Evolutionary conservation across 2,329 filamentous ascomycete genomes (phyloP), one percentile per base, ranked within the genome.

Genomic region (Acarospora socialis): DNA sequence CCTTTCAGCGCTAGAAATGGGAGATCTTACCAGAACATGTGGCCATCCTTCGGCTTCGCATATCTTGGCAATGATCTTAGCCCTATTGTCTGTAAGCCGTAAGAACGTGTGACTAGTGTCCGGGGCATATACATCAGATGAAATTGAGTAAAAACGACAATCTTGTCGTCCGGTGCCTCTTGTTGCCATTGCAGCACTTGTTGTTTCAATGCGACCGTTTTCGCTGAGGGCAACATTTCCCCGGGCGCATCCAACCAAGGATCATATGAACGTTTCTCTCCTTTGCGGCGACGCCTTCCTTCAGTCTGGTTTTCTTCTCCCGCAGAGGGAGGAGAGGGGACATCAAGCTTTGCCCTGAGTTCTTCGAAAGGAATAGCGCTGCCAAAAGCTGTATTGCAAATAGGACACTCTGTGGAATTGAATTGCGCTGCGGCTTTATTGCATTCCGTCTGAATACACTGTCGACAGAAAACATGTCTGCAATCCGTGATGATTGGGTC

Each of bases 101-200:
- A 8, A 18, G 9, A 2, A 13, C 6, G 20, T 13, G 3, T 17
- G 5, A 15, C 24, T 14, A 18, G n/a, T 12, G 22, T 12, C 17
- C 2, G 4, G 24, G 16, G 10, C 10, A 28, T 15, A 24, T 24
- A 40, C 42, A 73, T 64, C 3, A 59, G 51, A 2, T 67, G 48
- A 37, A 71, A 77, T 41, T 77, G 69, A 0, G 65, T 69, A 40
- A 73, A 77, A 27, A 77, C 51, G 35, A 68, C 68, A 27, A 74
- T 61, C 48, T 77, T 77, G 23, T 60, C 59, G 0, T 54, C 31
- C 0, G 56, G 54, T 3, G 64, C 59, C 8, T 65, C 54, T 1
- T 50, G 28, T 8, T 63, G 46, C 47, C 59, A 63, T 7, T 55
- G 48, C 3, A 57, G 33, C 4, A 64, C 34, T 4, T 51, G 41